phyloP scores from a whole-genome alignment of 306 rosid genomes.

The Cyamopsis tetragonoloba region DNA sequence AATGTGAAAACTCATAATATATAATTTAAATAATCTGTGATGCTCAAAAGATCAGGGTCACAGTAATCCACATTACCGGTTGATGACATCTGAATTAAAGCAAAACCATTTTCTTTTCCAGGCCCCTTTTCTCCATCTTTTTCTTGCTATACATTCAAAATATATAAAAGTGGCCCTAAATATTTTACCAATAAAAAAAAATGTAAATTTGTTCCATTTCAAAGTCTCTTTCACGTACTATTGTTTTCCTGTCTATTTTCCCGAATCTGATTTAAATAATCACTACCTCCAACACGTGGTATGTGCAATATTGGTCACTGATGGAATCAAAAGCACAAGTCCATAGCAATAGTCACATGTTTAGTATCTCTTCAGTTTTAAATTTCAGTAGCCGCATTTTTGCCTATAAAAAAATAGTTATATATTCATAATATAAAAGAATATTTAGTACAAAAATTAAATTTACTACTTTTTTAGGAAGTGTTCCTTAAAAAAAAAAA shows the following conservation, averaged over 20 bases:
- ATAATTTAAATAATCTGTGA: too few relatives aligned
- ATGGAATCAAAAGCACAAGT: slow-evolving; percentile 10
- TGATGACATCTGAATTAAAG: slow-evolving; percentile 37
- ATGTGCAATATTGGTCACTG: not conserved
- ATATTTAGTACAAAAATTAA: too few relatives aligned
- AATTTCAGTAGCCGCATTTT: too few relatives aligned
- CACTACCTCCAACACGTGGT: slow-evolving; percentile 2
- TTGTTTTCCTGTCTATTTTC: not conserved
- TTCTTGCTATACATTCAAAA: not conserved
- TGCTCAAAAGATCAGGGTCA: slow-evolving; percentile 2
- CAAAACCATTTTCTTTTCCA: slow-evolving; percentile 26
- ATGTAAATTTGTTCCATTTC: not conserved
- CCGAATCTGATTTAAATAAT: not conserved
- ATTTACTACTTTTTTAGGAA: too few relatives aligned
- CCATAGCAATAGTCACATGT: not conserved
- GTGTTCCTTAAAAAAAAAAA: too few relatives aligned
- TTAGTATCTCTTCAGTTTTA: too few relatives aligned
- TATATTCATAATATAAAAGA: too few relatives aligned
- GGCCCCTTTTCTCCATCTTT: not conserved
- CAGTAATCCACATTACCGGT: slow-evolving; percentile 19
- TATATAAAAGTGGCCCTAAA: not conserved
- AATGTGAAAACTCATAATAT: too few relatives aligned
- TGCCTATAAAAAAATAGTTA: too few relatives aligned
- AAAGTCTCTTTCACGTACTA: not conserved
- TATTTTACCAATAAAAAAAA: not conserved